phyloP scores from a whole-genome alignment of 306 rosid species.

The Trifolium repens region DNA sequence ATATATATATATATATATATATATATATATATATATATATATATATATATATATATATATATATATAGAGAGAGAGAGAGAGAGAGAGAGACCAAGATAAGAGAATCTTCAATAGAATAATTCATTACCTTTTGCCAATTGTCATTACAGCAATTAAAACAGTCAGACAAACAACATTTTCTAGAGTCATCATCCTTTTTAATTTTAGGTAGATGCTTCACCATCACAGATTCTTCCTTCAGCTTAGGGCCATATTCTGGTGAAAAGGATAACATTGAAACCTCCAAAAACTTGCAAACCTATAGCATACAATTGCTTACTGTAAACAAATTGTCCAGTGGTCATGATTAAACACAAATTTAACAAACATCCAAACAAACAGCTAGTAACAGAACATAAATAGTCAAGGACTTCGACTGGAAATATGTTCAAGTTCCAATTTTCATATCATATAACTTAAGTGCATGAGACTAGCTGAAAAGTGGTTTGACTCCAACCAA shows the following conservation, averaged over 20 bases:
- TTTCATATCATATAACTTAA: conserved; percentile 27
- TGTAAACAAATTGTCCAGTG: conserved; percentile 36
- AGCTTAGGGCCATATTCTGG: conserved; percentile 96
- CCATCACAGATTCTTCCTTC: conserved; percentile 95
- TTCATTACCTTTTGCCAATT: conserved; percentile 94
- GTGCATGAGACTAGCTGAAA: not conserved
- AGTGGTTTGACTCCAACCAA: not conserved
- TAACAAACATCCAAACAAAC: conserved; percentile 30
- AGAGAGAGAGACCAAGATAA: too few relatives aligned
- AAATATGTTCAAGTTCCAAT: conserved; percentile 33
- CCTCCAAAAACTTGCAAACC: conserved; percentile 99
- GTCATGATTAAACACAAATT: conserved; percentile 27
- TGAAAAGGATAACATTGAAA: conserved; percentile 86
- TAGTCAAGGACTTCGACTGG: conserved; percentile 29
- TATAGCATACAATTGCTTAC: conserved; percentile 45
- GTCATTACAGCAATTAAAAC: conserved; percentile 92
- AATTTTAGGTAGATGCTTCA: conserved; percentile 90
- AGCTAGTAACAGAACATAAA: conserved; percentile 24
- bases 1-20: too few relatives aligned
- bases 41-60: too few relatives aligned
- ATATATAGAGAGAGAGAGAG: too few relatives aligned
- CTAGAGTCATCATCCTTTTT: conserved; percentile 61
- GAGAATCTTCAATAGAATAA: not conserved
- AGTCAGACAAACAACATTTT: conserved; percentile 75
- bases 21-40: too few relatives aligned